A percentile compares a stretch with the other conserved stretches of the same genome.
These are phyloP conservation scores for Cystobasidium sp. DNA, from an alignment of 1,284 basidiomycete species.

Conservation along the genomic window DNA sequence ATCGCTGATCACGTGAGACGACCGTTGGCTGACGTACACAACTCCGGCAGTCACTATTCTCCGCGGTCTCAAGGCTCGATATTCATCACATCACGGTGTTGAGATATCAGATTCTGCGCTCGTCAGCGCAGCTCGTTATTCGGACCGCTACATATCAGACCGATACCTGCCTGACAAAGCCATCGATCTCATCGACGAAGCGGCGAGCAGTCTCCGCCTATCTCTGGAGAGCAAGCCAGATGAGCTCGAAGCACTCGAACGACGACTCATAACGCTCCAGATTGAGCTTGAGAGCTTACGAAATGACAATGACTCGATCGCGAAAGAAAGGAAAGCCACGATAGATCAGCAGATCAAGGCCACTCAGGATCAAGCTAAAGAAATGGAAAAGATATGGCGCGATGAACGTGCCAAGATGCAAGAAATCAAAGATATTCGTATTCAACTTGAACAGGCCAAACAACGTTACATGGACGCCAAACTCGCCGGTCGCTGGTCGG, in stretches of 20 bases:
- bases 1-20: conserved; percentile 21
- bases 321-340: conserved; percentile 69
- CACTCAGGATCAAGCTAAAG: conserved; percentile 68
- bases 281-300: conserved; percentile 89
- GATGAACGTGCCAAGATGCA: conserved; percentile 75
- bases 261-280: conserved; percentile 81
- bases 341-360: conserved; percentile 69
- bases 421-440: conserved; percentile 76
- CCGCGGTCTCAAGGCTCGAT: conserved; percentile 79
- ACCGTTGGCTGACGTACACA: conserved; percentile 58
- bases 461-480: conserved; percentile 61
- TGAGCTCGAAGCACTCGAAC: conserved; percentile 77
- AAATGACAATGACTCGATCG: conserved; percentile 83
- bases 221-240: conserved; percentile 86
- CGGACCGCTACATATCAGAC: conserved; percentile 79
- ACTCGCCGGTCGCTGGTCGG: conserved; percentile 82
- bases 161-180: conserved; percentile 82
- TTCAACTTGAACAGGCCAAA: conserved; percentile 79
- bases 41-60: conserved; percentile 70
- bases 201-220: conserved; percentile 81
- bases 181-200: conserved; percentile 82
- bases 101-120: conserved; percentile 84
- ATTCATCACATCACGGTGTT: conserved; percentile 88
- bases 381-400: conserved; percentile 73
- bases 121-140: conserved; percentile 83